A percentile compares a stretch with the other conserved stretches of the same genome.
Conservation (phyloP, 805 yeast genomes). For the Yarrowia bubula region DNA sequence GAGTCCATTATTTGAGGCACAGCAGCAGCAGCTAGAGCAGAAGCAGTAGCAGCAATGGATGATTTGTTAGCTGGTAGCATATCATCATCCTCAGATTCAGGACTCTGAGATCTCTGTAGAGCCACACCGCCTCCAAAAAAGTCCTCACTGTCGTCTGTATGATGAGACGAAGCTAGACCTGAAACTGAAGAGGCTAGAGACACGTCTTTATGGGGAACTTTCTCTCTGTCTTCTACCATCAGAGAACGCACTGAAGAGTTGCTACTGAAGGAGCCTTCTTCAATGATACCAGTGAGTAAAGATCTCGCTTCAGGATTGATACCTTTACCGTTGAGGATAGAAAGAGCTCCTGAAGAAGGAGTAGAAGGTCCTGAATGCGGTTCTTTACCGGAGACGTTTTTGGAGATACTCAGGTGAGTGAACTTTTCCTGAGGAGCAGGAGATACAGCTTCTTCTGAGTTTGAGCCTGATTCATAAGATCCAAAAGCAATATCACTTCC, state of each 20-base stretch:
- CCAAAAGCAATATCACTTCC: slow-evolving; percentile 16
- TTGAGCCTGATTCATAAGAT: background rate
- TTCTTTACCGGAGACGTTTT: background rate
- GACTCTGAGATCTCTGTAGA: background rate
- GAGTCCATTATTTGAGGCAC: background rate
- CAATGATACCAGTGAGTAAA: slow-evolving; percentile 11
- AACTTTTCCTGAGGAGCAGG: background rate
- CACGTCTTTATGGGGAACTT: background rate
- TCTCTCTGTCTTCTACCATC: slow-evolving; percentile 3
- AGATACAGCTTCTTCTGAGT: background rate
- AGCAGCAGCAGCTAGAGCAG: slow-evolving; percentile 6
- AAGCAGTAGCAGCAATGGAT: background rate
- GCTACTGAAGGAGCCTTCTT: slow-evolving; percentile 23
- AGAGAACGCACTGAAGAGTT: slow-evolving; percentile 7
- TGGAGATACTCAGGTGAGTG: slow-evolving; percentile 10
- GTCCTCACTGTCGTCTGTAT: slow-evolving; percentile 15
- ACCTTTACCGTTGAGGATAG: slow-evolving; percentile 4
- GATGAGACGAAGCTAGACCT: background rate
- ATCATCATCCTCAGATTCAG: background rate
- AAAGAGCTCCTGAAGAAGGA: background rate
- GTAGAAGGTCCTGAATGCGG: background rate
- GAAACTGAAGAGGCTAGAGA: slow-evolving; percentile 2
- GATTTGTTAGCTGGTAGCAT: background rate
- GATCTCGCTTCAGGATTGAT: slow-evolving; percentile 17
- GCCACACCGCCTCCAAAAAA: slow-evolving; percentile 10